Evolutionary conservation across 805 yeast species (phyloP), one percentile per base, ranked within the genome.

Genomic region (Kazachstania africana): DNA sequence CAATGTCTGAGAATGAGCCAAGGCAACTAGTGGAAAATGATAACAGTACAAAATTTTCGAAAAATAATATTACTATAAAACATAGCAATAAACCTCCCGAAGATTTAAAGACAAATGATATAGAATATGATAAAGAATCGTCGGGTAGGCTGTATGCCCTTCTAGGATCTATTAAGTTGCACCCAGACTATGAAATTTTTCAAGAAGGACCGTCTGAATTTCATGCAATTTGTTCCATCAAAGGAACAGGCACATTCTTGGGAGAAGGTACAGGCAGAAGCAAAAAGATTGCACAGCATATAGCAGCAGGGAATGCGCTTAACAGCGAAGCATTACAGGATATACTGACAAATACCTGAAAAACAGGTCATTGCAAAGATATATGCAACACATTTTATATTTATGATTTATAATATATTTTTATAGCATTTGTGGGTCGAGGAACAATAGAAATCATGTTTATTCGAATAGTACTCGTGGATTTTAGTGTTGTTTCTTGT

Each of bases 221-320:
- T 20, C 17, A 18, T 21, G 28, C 42, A 3, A 21, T 30, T 6
- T 46, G 50, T 31, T 16, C 30, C 9, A 12, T 46, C 4, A 34
- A 38, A 24, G 43, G 46, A 3, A 24, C 28, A 16, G 37, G 34
- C 8, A 25, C 29, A 15, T 12, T 35, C 18, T 29, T 46, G 16
- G 46, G 46, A 19, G 36, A 36, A 30, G 47, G 48, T 16, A 16
- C 6, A 16, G 47, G 47, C 4, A 36, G 42, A 24, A 46, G 39
- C 24, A 46, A 46, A 21, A 44, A 36, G 27, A 28, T 35, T 12
- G 33, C 48, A 1, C 34, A 46, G 24, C 43, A 44, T 18, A 32
- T 30, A 8, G 35, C 48, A 12, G 47, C 48, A 8, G 13, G 15
- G 15, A 21, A 31, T 16, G 43, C 43, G 2, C 21, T 37, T 12